Percentiles rank a stretch among this genome's conserved stretches.
Conservation (phyloP, 225 moss, liverwort and hornwort genomes). For the Sphagnum tenellum region DNA sequence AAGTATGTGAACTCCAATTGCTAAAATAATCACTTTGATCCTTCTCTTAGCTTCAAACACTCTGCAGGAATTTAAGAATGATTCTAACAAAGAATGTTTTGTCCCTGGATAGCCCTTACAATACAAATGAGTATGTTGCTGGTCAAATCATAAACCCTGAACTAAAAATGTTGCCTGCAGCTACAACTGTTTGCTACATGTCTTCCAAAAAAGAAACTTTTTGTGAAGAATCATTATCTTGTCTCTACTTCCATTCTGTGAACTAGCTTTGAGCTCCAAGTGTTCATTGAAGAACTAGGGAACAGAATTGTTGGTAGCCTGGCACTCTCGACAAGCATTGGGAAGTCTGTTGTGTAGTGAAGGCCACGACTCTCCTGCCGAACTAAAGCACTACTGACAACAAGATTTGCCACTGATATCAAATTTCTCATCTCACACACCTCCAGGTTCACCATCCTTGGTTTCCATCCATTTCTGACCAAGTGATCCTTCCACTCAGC, state of each 20-base stretch:
- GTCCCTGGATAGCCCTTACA: no score
- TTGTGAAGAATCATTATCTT: no score
- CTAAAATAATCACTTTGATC: no score
- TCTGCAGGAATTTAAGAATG: no score
- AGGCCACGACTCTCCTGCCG: slow-evolving; percentile 97
- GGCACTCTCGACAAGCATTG: slow-evolving; percentile 91
- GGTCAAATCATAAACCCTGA: no score
- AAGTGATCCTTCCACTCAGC: slow-evolving; percentile 89
- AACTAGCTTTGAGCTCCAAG: slow-evolving; percentile 83
- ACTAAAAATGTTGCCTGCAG: no score
- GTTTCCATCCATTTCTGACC: slow-evolving; percentile 73
- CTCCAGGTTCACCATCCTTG: slow-evolving; percentile 75
- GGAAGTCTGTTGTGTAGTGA: slow-evolving; percentile 80
- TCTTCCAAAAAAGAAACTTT: no score
- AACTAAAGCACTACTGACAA: slow-evolving; percentile 82
- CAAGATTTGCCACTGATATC: slow-evolving; percentile 79
- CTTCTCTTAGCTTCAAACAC: no score
- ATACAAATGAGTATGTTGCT: no score
- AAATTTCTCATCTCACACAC: slow-evolving; percentile 99
- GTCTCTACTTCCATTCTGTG: slow-evolving; percentile 56
- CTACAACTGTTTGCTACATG: no score
- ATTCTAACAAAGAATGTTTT: no score
- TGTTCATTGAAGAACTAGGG: slow-evolving; percentile 56
- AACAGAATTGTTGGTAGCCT: slow-evolving; percentile 79
- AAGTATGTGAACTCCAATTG: no score